These are phyloP conservation scores for Niebla homalea DNA, from an alignment of 495 filamentous ascomycete species.

Conservation along the genomic window DNA sequence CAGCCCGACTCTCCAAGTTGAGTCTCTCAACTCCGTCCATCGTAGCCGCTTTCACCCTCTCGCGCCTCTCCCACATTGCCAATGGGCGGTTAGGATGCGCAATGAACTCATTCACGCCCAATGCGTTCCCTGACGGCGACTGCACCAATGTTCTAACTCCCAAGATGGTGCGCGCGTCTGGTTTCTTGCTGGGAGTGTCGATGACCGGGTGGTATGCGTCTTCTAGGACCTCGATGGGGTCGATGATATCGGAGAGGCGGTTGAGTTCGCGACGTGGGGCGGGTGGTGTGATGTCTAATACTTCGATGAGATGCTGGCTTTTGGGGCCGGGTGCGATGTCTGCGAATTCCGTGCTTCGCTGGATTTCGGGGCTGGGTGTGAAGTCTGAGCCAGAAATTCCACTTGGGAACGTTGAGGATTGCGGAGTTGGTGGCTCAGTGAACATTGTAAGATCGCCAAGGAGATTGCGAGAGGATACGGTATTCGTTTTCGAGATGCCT, in stretches of 20 bases:
- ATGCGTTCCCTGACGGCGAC: conserved; percentile 19
- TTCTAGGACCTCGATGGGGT: conserved; percentile 18
- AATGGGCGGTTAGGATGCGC: conserved; percentile 19
- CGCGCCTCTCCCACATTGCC: conserved; percentile 23
- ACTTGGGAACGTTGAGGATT: neutral
- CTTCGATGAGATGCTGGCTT: no score
- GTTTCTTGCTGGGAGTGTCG: neutral
- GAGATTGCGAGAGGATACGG: conserved; percentile 2
- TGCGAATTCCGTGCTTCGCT: no score
- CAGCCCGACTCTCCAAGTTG: conserved; percentile 1
- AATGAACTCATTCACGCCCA: conserved; percentile 16
- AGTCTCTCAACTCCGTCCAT: conserved; percentile 5
- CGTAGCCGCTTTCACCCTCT: conserved; percentile 5
- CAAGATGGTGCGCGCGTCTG: neutral
- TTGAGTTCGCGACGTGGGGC: conserved; percentile 15
- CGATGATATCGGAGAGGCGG: conserved; percentile 22
- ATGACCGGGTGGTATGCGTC: conserved; percentile 1
- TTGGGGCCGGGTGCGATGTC: no score
- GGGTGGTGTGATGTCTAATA: conserved; percentile 13
- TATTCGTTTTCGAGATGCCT: neutral
- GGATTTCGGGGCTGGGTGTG: neutral
- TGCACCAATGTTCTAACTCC: conserved; percentile 7
- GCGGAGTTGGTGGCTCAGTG: neutral
- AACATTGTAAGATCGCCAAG: neutral
- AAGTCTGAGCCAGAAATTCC: neutral